Percentiles rank a stretch among this genome's conserved stretches.
Evolutionary conservation across 1,284 basidiomycete species (phyloP).

Genomic region (Caloboletus firmus): DNA sequence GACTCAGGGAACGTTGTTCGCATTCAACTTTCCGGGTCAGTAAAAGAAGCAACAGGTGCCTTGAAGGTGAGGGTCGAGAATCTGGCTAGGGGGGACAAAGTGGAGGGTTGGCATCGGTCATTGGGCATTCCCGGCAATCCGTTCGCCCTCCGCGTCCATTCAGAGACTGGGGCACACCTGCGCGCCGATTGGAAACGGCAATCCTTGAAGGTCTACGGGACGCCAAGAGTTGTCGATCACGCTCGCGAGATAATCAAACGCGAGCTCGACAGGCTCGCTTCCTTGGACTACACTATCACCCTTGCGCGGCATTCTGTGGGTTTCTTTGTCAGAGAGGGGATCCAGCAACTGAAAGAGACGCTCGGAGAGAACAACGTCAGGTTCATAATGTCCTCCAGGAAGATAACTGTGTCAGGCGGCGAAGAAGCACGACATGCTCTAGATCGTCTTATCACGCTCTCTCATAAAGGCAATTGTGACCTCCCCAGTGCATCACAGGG

Average conservation of each 20-base stretch:
- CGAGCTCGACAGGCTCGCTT: conserved; percentile 45
- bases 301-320: conserved; percentile 41
- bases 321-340: conserved; percentile 49
- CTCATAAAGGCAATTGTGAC: conserved; percentile 26
- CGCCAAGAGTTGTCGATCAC: conserved; percentile 34
- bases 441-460: conserved; percentile 43
- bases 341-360: conserved; percentile 46
- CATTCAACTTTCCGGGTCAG: conserved; percentile 36
- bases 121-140: conserved; percentile 32
- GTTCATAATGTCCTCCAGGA: conserved; percentile 38
- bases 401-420: conserved; percentile 47
- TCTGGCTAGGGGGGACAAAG: conserved; percentile 48
- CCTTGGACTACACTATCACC: conserved; percentile 40
- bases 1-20: conserved; percentile 20
- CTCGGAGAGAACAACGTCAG: conserved; percentile 52
- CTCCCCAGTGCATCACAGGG: conserved; percentile 11
- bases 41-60: conserved; percentile 50
- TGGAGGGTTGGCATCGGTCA: conserved; percentile 50
- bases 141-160: conserved; percentile 39
- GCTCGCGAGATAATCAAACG: conserved; percentile 43
- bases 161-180: conserved; percentile 42
- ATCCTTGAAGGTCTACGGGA: conserved; percentile 45
- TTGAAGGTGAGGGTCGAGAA: conserved; percentile 60
- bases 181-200: conserved; percentile 44
- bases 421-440: conserved; percentile 49